Evolutionary conservation across 441 rosid species (phyloP).

Genomic region (Manihot esculenta): DNA sequence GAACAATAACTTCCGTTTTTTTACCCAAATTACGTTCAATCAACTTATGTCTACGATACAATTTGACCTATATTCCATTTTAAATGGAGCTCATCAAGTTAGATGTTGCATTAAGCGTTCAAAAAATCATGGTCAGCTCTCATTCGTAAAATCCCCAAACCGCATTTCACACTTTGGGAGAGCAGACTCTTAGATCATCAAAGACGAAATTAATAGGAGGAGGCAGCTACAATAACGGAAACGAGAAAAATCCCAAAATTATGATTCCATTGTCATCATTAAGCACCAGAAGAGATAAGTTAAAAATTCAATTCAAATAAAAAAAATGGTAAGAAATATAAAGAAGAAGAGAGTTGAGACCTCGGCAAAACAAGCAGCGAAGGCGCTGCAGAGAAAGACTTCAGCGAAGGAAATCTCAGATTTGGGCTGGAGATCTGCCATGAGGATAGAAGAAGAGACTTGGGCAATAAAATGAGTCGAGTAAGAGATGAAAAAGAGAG

Average conservation of each 20-base stretch:
- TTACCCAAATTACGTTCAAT: neutral
- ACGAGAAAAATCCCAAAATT: neutral
- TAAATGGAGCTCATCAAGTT: neutral
- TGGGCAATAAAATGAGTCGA: neutral
- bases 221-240: neutral
- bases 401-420: slow-evolving; percentile 75
- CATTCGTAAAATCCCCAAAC: neutral
- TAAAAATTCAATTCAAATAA: neutral
- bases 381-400: slow-evolving; percentile 85
- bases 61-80: neutral
- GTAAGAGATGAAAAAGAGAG: neutral
- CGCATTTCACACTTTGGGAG: neutral
- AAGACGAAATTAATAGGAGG: neutral
- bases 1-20: neutral
- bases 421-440: slow-evolving; percentile 70
- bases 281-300: neutral
- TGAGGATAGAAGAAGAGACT: slow-evolving; percentile 19
- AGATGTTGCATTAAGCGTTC: neutral
- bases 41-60: neutral
- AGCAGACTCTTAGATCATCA: neutral
- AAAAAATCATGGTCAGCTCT: neutral
- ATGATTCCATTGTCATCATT: neutral
- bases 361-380: slow-evolving; percentile 99
- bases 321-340: neutral
- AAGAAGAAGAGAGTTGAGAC: slow-evolving; percentile 27